Base-by-base conservation (phyloP, 1,284 basidiomycete genomes). In the Moesziomyces antarcticus region DNA sequence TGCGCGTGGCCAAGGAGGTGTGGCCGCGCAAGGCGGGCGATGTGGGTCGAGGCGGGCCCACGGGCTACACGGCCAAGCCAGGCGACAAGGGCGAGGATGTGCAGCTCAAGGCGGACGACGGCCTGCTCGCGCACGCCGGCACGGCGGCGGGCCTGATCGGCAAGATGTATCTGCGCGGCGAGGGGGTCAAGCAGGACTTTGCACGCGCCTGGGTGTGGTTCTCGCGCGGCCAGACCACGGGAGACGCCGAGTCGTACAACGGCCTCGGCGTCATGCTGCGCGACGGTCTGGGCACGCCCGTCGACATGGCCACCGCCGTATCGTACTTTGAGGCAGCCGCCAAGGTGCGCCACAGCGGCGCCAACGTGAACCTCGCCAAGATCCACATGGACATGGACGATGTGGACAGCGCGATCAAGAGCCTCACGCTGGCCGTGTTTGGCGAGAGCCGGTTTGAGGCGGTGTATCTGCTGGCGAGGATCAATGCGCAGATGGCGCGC, bases 101-200 rank as follows among this genome's bases (percentile, higher is more conserved):
- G 25, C 59, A 58, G 46, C 54, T 78, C 42, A 61, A 66, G 52
- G 70, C 73, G 24, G 75, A 80, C 6, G 74, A 78, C 42, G 45
- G 47, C 18, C 7, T 67, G 51, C 41, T 60, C 0, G 41, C 46
- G 1, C 63, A 70, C 1, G 80, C 80, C 0, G 76, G 72, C 18
- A 47, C 52, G 10, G 82, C 82, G 2, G 82, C 81, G 3, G 70
- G 69, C 27, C 63, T 81, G 51, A 84, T 99, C 2, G 97, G 96
- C 0, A 88, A 92, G 60, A 97, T 99, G 94, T 93, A 92, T 76
- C 85, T 99, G 42, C 88, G 97, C 41, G 96, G 96, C 0, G 97
- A 99, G 83, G 96, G 96, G 10, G 90, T 93, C 24, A 90, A 90
- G 78, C 87, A 88, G 72, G 93, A 98, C 84, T 88, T 88, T 43